These are phyloP conservation scores for Suhomyces bribrorum DNA, from an alignment of 1,139 yeast genomes.

Conservation along the genomic window DNA sequence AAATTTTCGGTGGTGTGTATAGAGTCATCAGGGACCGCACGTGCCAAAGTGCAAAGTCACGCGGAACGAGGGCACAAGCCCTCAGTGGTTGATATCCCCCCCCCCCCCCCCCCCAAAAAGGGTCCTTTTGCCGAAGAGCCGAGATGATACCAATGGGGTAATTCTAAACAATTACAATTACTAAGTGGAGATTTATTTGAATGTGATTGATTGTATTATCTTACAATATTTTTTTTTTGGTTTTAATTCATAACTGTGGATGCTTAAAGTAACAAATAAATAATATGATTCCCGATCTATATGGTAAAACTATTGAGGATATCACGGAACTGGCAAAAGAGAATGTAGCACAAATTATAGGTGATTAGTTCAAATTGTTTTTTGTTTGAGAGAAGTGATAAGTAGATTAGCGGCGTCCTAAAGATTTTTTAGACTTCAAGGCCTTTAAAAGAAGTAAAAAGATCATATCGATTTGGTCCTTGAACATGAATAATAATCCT, in stretches of 20 bases:
- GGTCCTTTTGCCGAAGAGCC: neutral
- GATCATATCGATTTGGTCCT: constrained; percentile 61
- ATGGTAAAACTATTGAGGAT: neutral
- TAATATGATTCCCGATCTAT: neutral
- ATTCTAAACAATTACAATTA: too few species aligned
- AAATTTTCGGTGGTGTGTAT: constrained; percentile 8
- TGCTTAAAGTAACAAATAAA: neutral
- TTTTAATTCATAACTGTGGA: neutral
- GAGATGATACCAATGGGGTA: too few species aligned
- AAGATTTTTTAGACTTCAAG: constrained; percentile 8
- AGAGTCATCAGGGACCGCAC: neutral
- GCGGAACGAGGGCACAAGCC: constrained; percentile 4
- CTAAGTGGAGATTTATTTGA: too few species aligned
- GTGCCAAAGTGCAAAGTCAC: neutral
- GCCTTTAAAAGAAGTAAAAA: constrained; percentile 40
- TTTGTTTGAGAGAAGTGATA: neutral
- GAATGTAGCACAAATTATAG: neutral
- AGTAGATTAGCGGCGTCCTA: too few species aligned
- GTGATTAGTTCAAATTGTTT: too few species aligned
- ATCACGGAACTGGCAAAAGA: neutral
- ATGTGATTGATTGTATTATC: too few species aligned
- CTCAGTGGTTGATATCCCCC: too few species aligned
- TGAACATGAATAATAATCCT: constrained; percentile 81
- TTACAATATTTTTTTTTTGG: neutral
- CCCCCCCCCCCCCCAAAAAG: too few species aligned